Base-by-base conservation (phyloP, 495 filamentous ascomycete genomes). In the Xylaria scruposa region DNA sequence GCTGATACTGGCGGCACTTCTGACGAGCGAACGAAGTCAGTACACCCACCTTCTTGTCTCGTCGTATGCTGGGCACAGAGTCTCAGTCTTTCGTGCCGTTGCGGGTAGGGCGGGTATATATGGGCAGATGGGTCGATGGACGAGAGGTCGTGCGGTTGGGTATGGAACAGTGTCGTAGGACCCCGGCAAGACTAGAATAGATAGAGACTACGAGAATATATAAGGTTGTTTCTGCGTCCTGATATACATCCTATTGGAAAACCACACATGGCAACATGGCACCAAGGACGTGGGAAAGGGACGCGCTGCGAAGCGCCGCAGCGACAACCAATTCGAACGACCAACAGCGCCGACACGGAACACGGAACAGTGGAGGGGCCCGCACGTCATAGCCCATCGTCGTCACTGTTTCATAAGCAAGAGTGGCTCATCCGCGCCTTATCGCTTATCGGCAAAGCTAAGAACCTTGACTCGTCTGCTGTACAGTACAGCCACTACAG, bases 351-450 rank as follows among this genome's bases (percentile, higher is more conserved):
- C 31, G 13, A 24, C 31, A 19, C 31, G 33, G 26, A 12, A 58
- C 24, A 3, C 40, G 1, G 33, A 33, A 58, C 26, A 33, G 29
- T 46, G 13, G 33, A 63, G 36, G 40, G 42, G 21, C 62, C 40
- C 42, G n/a, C 42, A 44, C 62, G 62, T 65, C 62, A 65, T 65
- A 26, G 62, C 40, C 24, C 65, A 17, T n/a, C 44, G 33, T 68
- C 65, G 65, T 68, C 65, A 68, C 65, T 56, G 65, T 68, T 46
- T 56, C 51, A 44, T 68, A 42, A 58, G 65, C 49, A 56, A 44
- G 47, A 56, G 65, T 56, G 65, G 65, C 65, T 68, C 51, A 58
- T 67, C 64, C 44, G 40, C 40, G 26, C 4, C 42, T 51, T 65
- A 65, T 65, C 62, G 62, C 60, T 65, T 65, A 65, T 65, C 62